Percentiles rank a stretch among this genome's conserved stretches.
phyloP scores from a whole-genome alignment of 345 rosid species.

The Aquilaria malaccensis region DNA sequence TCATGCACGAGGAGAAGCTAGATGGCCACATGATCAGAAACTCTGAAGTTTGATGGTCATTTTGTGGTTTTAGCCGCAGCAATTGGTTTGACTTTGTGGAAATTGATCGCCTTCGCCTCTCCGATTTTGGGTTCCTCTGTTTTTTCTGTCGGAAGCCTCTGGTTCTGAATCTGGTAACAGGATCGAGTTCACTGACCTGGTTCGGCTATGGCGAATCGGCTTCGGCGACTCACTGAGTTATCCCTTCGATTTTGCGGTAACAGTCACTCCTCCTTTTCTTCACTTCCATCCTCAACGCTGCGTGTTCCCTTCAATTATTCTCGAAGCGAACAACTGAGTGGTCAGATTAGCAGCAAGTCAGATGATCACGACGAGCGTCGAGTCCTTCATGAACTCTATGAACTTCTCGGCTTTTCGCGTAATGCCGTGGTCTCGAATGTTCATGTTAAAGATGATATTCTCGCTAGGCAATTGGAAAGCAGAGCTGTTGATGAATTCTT shows the following conservation, averaged over 20 bases:
- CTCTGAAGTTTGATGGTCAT: no score
- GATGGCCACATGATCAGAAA: no score
- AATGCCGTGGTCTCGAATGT: conserved; percentile 10
- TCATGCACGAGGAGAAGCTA: no score
- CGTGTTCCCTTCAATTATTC: conserved; percentile 8
- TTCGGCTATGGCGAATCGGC: conserved; percentile 22
- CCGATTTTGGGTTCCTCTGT: no score
- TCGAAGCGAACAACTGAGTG: conserved; percentile 10
- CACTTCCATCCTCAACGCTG: conserved; percentile 15
- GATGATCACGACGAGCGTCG: conserved; percentile 29
- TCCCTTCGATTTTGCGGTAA: conserved; percentile 1
- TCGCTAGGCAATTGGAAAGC: conserved; percentile 13
- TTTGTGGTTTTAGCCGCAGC: no score
- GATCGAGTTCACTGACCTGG: no score
- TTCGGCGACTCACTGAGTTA: conserved; percentile 6
- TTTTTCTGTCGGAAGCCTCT: no score
- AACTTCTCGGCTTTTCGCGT: conserved; percentile 38
- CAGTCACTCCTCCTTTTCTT: conserved; percentile 17
- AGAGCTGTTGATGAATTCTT: conserved; percentile 39
- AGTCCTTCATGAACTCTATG: conserved; percentile 55
- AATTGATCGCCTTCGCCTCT: no score
- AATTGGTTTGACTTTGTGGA: no score
- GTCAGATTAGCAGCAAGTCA: conserved; percentile 10
- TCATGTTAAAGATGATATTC: conserved; percentile 3
- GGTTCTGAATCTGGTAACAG: no score